phyloP scores from a whole-genome alignment of 306 rosid genomes.

The Sicyos edulis region DNA sequence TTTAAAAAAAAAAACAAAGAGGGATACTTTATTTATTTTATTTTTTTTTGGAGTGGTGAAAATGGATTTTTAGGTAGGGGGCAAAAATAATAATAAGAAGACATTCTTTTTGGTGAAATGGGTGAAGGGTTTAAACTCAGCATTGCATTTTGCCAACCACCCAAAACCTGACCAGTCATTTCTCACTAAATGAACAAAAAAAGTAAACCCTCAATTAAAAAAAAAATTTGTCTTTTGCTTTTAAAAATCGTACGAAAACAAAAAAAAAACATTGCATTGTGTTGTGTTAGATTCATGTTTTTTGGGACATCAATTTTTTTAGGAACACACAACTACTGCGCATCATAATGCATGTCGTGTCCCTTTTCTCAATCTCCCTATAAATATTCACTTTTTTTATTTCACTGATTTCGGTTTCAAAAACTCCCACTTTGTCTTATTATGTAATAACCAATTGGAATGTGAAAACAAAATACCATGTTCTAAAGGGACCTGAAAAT shows the following conservation, averaged over 20 bases:
- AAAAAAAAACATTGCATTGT: not conserved
- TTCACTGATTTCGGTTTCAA: no score
- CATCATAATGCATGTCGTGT: constrained; percentile 8
- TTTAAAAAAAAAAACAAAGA: no score
- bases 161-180: constrained; percentile 29
- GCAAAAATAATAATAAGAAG: not conserved
- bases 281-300: constrained; percentile 5
- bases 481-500: no score
- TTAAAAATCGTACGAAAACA: not conserved
- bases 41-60: not conserved
- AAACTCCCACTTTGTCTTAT: no score
- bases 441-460: no score
- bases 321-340: constrained; percentile 5
- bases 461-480: no score
- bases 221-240: not conserved
- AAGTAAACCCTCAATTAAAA: not conserved
- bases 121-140: no score
- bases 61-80: not conserved
- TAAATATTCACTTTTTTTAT: no score
- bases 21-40: no score
- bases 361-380: not conserved
- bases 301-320: not conserved
- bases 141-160: constrained; percentile 18
- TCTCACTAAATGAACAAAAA: constrained; percentile 29
- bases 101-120: constrained; percentile 9